These are phyloP conservation scores for Blastobotrys apis DNA, from an alignment of 1,139 yeast genomes.

Conservation along the genomic window DNA sequence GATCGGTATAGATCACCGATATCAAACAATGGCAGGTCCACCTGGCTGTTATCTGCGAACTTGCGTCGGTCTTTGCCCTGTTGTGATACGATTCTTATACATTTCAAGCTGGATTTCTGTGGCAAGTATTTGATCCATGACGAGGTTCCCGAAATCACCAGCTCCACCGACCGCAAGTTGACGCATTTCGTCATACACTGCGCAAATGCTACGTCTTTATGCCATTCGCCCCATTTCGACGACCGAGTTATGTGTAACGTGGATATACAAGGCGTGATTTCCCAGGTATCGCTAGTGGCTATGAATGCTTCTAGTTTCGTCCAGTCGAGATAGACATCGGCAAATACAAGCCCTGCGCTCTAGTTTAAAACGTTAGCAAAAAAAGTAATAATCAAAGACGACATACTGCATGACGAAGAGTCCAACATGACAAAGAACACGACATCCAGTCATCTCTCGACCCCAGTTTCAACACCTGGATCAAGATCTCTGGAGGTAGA, in stretches of 20 bases:
- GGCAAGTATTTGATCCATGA: conserved; percentile 16
- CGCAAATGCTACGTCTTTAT: conserved; percentile 14
- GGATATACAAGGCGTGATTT: conserved; percentile 10
- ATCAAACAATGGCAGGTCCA: conserved; percentile 12
- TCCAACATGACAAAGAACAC: conserved; percentile 12
- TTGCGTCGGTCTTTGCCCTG: conserved; percentile 3
- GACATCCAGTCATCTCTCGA: conserved; percentile 8
- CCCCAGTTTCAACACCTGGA: conserved; percentile 5
- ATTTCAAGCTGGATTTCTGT: conserved; percentile 1
- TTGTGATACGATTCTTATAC: conserved; percentile 12
- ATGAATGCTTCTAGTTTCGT: not conserved
- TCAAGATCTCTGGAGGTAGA: conserved; percentile 11
- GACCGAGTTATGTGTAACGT: conserved; percentile 18
- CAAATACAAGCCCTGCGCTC: too few species aligned
- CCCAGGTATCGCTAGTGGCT: not conserved
- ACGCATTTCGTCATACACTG: conserved; percentile 18
- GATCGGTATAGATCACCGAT: conserved; percentile 12
- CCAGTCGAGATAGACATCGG: not conserved
- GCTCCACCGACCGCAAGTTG: conserved; percentile 15
- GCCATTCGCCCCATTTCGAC: conserved; percentile 30
- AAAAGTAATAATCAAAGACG: too few species aligned
- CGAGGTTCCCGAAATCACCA: conserved; percentile 18
- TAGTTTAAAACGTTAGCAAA: too few species aligned
- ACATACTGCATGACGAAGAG: too few species aligned
- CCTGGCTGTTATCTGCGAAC: conserved; percentile 6